Conservation (phyloP, 2,329 filamentous ascomycete species). For the Penicillium nordicum region DNA sequence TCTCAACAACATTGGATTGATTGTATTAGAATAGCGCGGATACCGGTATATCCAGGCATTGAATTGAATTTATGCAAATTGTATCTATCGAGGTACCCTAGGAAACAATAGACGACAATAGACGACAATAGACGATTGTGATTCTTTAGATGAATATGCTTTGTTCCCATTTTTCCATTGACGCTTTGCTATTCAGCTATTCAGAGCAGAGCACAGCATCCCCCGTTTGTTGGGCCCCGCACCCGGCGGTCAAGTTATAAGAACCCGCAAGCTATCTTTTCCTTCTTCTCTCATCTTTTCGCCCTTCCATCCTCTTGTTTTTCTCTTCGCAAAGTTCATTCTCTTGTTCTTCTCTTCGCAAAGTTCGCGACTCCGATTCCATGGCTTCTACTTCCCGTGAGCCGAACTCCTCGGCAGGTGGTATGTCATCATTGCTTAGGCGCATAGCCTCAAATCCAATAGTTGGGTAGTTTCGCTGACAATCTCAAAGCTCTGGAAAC, state of each 20-base stretch:
- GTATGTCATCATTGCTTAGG: conserved; percentile 7
- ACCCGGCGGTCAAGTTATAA: conserved; percentile 10
- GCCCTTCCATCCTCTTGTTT: conserved; percentile 2
- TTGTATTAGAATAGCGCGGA: conserved; percentile 3
- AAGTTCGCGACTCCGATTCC: background rate
- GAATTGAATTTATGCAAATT: background rate
- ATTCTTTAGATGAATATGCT: background rate
- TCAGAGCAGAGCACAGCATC: background rate
- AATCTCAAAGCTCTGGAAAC: conserved; percentile 1
- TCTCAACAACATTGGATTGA: conserved; percentile 2
- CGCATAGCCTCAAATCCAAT: background rate
- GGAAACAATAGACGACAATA: background rate
- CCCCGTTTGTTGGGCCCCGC: conserved; percentile 6
- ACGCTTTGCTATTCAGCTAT: background rate
- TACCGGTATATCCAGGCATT: conserved; percentile 5
- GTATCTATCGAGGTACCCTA: background rate
- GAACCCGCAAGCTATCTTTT: conserved; percentile 1
- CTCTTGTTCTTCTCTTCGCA: background rate
- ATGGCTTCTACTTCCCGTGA: conserved; percentile 18
- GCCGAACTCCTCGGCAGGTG: conserved; percentile 6
- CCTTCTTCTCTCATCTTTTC: background rate
- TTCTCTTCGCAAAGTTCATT: background rate
- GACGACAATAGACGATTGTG: background rate
- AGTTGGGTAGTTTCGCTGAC: conserved; percentile 2
- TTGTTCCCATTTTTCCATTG: conserved; percentile 2